Conservation (phyloP, 306 rosid species). For the Cicer pinnatifidum region DNA sequence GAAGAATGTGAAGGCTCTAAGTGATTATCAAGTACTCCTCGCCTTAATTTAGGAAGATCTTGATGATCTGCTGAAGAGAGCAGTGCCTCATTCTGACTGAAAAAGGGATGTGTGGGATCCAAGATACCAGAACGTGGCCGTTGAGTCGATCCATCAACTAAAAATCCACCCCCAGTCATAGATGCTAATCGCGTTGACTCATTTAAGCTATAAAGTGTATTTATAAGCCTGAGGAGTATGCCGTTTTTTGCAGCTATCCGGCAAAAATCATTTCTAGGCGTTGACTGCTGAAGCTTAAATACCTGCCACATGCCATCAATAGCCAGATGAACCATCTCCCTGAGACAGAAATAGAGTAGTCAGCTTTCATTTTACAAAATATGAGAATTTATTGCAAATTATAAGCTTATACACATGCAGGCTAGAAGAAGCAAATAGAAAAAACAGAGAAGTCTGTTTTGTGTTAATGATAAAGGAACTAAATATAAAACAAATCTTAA, state of each 20-base stretch:
- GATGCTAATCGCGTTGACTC: conserved; percentile 96
- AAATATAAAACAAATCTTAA: background rate
- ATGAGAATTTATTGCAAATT: conserved; percentile 37
- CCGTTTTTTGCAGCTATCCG: conserved; percentile 96
- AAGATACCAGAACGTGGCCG: conserved; percentile 83
- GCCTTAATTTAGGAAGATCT: conserved; percentile 69
- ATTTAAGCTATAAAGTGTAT: conserved; percentile 94
- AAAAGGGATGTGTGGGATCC: conserved; percentile 67
- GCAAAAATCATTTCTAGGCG: conserved; percentile 93
- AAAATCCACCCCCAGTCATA: conserved; percentile 79
- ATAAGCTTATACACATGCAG: background rate
- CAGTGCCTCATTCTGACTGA: conserved; percentile 65
- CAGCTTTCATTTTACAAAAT: conserved; percentile 37
- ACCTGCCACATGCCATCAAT: conserved; percentile 99
- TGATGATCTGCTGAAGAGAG: conserved; percentile 65
- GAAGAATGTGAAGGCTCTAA: conserved; percentile 80
- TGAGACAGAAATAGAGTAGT: conserved; percentile 50
- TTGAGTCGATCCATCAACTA: conserved; percentile 71
- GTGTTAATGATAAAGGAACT: conserved; percentile 4
- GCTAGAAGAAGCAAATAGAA: conserved; percentile 7
- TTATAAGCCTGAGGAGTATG: conserved; percentile 91
- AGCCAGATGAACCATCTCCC: conserved; percentile 99
- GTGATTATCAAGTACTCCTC: conserved; percentile 71
- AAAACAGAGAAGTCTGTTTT: background rate
- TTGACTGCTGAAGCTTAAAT: conserved; percentile 96